Conservation (phyloP, 2,329 filamentous ascomycete genomes). For the Ophidiomyces ophidiicola region DNA sequence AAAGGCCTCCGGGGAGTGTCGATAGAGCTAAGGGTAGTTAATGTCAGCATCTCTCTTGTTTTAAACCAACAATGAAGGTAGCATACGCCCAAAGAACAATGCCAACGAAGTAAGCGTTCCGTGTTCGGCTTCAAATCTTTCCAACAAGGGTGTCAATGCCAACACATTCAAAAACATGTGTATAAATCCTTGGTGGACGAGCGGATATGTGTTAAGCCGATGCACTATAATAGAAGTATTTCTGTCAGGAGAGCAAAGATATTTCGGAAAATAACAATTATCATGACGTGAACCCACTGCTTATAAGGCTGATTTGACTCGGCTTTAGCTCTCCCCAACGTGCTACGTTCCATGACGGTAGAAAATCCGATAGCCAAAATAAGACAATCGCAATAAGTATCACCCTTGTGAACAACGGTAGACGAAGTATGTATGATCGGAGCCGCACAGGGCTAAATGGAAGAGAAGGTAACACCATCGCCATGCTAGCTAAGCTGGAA, state of each 20-base stretch:
- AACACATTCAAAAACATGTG: constrained; percentile 70
- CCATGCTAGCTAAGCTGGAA: constrained; percentile 31
- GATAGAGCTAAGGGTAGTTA: constrained; percentile 48
- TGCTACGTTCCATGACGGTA: constrained; percentile 57
- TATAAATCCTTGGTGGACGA: constrained; percentile 71
- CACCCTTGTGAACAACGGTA: constrained; percentile 76
- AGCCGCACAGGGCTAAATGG: constrained; percentile 60
- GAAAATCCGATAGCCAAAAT: constrained; percentile 58
- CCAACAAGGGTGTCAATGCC: constrained; percentile 73
- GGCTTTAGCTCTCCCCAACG: constrained; percentile 72
- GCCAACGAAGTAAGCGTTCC: constrained; percentile 80
- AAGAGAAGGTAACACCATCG: constrained; percentile 39
- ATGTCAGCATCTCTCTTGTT: background rate
- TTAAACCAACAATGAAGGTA: background rate
- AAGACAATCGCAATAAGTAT: constrained; percentile 54
- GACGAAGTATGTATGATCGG: constrained; percentile 66
- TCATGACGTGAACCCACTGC: constrained; percentile 44
- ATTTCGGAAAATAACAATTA: background rate
- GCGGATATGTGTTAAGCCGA: constrained; percentile 79
- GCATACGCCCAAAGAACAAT: constrained; percentile 82
- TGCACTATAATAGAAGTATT: constrained; percentile 51
- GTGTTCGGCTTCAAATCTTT: constrained; percentile 85
- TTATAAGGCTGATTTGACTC: constrained; percentile 56
- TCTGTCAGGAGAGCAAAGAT: background rate
- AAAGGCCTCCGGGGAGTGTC: constrained; percentile 69